Conservation (phyloP, 2,329 filamentous ascomycete genomes). For the Tolypocladium inflatum region DNA sequence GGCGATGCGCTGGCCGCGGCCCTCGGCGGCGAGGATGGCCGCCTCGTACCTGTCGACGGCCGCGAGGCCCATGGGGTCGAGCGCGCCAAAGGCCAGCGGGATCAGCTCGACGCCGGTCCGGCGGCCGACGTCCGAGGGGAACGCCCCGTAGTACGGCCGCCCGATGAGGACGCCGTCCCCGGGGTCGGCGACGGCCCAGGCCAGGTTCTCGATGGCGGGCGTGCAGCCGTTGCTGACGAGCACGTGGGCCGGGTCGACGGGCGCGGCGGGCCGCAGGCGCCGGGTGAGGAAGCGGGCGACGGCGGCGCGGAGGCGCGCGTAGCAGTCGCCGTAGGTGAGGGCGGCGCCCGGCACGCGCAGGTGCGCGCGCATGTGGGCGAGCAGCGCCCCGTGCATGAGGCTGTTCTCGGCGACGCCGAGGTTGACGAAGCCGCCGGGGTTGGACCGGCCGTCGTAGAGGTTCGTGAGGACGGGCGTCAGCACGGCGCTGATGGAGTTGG, state of each 20-base stretch:
- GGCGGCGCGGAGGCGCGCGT: constrained; percentile 19
- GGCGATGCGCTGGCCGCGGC: constrained; percentile 28
- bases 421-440: constrained; percentile 35
- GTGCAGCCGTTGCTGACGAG: constrained; percentile 30
- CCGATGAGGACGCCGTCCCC: constrained; percentile 31
- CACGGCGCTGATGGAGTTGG: constrained; percentile 5
- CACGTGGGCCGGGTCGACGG: constrained; percentile 22
- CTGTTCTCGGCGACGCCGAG: constrained; percentile 43
- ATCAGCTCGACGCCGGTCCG: constrained; percentile 32
- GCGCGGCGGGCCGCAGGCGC: constrained; percentile 16
- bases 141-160: constrained; percentile 37
- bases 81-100: constrained; percentile 30
- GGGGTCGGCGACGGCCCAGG: constrained; percentile 28
- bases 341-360: constrained; percentile 18
- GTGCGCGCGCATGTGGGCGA: constrained; percentile 29
- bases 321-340: constrained; percentile 33
- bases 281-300: constrained; percentile 26
- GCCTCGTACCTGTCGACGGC: constrained; percentile 35
- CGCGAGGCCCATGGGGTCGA: constrained; percentile 31
- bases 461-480: constrained; percentile 35
- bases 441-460: constrained; percentile 29
- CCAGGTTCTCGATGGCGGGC: constrained; percentile 28
- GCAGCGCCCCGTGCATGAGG: constrained; percentile 37
- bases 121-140: constrained; percentile 32
- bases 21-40: constrained; percentile 26